Evolutionary conservation across 2,329 filamentous ascomycete species (phyloP).

Genomic region (Phyllosticta paracitricarpa): DNA sequence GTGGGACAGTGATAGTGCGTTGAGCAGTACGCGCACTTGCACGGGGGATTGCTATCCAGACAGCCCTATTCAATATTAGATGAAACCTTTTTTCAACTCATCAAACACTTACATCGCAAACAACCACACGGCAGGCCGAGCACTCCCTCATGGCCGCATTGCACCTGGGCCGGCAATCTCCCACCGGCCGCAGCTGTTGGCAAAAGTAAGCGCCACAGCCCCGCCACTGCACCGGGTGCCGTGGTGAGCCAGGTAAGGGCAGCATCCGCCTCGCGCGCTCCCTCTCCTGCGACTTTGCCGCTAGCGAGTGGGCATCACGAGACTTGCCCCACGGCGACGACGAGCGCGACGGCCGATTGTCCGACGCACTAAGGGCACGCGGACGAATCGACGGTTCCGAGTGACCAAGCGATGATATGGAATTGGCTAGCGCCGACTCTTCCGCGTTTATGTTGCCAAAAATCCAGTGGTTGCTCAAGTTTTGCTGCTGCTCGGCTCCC

Average conservation of each 20-base stretch:
- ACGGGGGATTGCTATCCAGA: conserved; percentile 20
- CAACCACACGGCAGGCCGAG: conserved; percentile 28
- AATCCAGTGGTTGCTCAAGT: background rate
- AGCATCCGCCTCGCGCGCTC: conserved; percentile 11
- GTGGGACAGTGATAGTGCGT: conserved; percentile 30
- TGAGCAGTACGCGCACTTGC: conserved; percentile 30
- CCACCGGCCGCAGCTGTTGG: conserved; percentile 27
- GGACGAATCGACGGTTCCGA: conserved; percentile 24
- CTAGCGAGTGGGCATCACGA: conserved; percentile 8
- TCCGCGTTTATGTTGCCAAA: background rate
- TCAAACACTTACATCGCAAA: conserved; percentile 29
- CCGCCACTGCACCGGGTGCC: conserved; percentile 34
- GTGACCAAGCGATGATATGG: background rate
- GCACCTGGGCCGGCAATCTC: conserved; percentile 28
- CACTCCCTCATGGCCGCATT: conserved; percentile 29
- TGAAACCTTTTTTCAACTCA: conserved; percentile 11
- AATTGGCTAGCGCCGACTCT: background rate
- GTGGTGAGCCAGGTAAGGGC: conserved; percentile 29
- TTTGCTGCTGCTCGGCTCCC: background rate
- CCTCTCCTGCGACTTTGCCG: conserved; percentile 14
- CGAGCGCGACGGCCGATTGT: conserved; percentile 24
- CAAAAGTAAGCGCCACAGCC: conserved; percentile 35
- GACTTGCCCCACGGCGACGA: conserved; percentile 18
- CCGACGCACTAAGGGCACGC: conserved; percentile 28
- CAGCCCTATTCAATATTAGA: conserved; percentile 19